phyloP scores from a whole-genome alignment of 2,329 filamentous ascomycete genomes.

The Scleromitrula shiraiana region DNA sequence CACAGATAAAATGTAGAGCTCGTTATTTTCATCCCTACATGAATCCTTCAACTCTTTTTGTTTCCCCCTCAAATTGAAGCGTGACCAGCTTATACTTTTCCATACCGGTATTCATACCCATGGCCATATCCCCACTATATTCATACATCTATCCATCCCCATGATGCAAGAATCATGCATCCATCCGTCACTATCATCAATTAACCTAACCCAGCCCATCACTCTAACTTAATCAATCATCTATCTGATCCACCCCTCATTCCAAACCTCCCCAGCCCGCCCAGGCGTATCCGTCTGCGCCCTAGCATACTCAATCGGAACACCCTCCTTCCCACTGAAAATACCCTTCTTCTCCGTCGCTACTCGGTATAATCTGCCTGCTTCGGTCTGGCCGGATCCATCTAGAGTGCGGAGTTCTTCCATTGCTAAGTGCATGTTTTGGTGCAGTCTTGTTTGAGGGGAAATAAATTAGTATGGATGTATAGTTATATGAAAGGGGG shows the following conservation, averaged over 20 bases:
- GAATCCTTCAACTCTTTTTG: too few species aligned
- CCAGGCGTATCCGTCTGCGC: constrained; percentile 77
- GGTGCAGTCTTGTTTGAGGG: constrained; percentile 47
- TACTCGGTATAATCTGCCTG: constrained; percentile 72
- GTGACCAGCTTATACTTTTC: too few species aligned
- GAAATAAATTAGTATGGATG: not conserved
- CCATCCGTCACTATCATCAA: not conserved
- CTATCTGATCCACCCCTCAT: constrained; percentile 76
- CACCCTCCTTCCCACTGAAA: constrained; percentile 54
- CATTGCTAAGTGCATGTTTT: constrained; percentile 75
- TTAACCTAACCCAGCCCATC: not conserved
- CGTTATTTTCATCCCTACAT: too few species aligned
- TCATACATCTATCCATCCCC: too few species aligned
- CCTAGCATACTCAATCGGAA: constrained; percentile 88
- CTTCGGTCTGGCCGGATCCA: constrained; percentile 45
- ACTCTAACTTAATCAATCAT: not conserved
- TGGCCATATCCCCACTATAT: too few species aligned
- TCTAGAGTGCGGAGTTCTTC: constrained; percentile 66
- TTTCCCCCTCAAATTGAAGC: too few species aligned
- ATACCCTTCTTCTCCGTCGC: constrained; percentile 88
- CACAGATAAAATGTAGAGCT: too few species aligned
- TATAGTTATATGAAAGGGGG: not conserved
- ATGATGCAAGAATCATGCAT: too few species aligned
- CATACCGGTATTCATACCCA: too few species aligned
- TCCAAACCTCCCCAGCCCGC: constrained; percentile 72